Conservation (phyloP, 768 basidiomycete species). For the Candolleomyces aberdarensis region DNA sequence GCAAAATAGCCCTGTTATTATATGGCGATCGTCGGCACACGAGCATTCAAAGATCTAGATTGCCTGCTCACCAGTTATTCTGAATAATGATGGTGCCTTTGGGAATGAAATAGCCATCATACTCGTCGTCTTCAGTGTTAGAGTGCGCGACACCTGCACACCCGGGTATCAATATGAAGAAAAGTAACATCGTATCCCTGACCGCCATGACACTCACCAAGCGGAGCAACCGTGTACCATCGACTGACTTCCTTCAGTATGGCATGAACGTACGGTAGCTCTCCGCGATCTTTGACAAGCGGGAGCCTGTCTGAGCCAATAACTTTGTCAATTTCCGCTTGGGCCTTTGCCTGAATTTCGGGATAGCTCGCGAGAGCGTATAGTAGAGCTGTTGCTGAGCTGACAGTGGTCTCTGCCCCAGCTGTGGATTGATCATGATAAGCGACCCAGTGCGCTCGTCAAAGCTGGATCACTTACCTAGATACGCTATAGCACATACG, state of each 20-base stretch:
- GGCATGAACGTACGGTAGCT: constrained; percentile 20
- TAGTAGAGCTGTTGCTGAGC: background rate
- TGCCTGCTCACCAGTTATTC: constrained; percentile 33
- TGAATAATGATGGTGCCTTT: constrained; percentile 38
- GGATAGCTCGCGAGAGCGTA: background rate
- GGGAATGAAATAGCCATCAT: constrained; percentile 35
- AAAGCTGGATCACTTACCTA: background rate
- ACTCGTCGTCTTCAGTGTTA: constrained; percentile 32
- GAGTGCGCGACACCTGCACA: constrained; percentile 26
- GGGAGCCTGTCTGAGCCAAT: constrained; percentile 22
- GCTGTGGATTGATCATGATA: too few species aligned
- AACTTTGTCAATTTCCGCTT: constrained; percentile 36
- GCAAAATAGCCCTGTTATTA: constrained; percentile 8
- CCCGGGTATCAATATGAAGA: background rate
- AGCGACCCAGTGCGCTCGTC: too few species aligned
- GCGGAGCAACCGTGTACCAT: constrained; percentile 15
- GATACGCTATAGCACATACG: constrained; percentile 3
- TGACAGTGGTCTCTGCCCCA: background rate
- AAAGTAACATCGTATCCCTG: background rate
- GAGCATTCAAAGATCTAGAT: background rate
- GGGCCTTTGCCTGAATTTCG: constrained; percentile 13
- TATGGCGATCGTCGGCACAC: background rate
- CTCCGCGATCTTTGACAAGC: constrained; percentile 19
- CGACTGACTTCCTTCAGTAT: constrained; percentile 24
- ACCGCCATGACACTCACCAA: constrained; percentile 10